Conservation (phyloP, 352 stramenopile species). For the Pythium volutum region DNA sequence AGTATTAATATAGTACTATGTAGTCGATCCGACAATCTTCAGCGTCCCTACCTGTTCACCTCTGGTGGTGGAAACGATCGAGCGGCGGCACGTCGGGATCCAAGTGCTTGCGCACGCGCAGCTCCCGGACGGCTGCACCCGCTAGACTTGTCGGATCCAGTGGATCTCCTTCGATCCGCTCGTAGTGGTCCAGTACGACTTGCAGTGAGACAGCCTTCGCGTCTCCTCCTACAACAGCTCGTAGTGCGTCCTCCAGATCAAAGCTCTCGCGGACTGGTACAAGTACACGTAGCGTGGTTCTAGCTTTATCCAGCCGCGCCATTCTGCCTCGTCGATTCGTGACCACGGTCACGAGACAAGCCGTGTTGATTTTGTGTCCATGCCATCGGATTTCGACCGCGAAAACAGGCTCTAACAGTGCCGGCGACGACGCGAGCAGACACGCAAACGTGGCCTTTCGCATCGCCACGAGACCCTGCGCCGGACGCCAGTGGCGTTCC, state of each 20-base stretch:
- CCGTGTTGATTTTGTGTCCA: neutral
- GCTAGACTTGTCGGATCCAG: neutral
- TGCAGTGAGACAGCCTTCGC: neutral
- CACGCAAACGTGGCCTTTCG: neutral
- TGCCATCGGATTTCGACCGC: neutral
- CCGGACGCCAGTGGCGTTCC: neutral
- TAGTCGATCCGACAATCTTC: too few species aligned
- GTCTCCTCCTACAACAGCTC: neutral
- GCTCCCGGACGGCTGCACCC: neutral
- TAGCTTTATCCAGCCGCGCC: neutral
- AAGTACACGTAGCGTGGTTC: neutral
- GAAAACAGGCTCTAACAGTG: neutral
- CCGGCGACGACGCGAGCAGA: slow-evolving; percentile 1
- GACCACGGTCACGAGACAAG: neutral
- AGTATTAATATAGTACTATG: too few species aligned
- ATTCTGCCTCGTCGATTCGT: neutral
- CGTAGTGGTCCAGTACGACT: neutral
- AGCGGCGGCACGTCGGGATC: neutral
- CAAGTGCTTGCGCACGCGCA: neutral
- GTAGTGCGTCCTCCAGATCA: neutral
- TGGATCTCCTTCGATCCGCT: slow-evolving; percentile 4
- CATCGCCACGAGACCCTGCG: neutral
- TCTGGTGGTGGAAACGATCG: neutral
- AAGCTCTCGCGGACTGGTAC: neutral
- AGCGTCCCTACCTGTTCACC: too few species aligned